phyloP scores from a whole-genome alignment of 2,329 filamentous ascomycete species.

The Alternaria brassicae region DNA sequence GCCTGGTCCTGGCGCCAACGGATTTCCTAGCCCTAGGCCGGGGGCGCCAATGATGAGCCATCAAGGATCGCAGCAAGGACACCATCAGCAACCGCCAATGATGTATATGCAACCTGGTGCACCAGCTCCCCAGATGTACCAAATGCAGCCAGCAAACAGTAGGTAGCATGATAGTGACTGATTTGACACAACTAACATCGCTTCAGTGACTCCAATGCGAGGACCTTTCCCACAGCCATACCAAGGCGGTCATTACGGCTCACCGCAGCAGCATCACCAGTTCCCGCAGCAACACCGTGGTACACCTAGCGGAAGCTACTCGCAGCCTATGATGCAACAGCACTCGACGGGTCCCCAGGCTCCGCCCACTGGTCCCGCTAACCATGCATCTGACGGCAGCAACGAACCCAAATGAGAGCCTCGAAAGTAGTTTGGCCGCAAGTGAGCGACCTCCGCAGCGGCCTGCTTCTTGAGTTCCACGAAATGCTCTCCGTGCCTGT shows the following conservation, averaged over 20 bases:
- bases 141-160: conserved; percentile 76
- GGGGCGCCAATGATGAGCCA: conserved; percentile 91
- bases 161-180: conserved; percentile 55
- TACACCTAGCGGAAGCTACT: conserved; percentile 51
- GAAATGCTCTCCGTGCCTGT: conserved; percentile 17
- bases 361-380: conserved; percentile 45
- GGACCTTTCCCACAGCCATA: conserved; percentile 50
- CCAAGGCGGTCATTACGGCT: conserved; percentile 48
- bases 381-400: conserved; percentile 42
- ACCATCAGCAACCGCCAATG: conserved; percentile 68
- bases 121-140: conserved; percentile 77
- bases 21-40: conserved; percentile 87
- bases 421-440: conserved; percentile 17
- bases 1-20: conserved; percentile 69
- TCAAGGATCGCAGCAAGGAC: conserved; percentile 91
- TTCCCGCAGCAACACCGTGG: conserved; percentile 51
- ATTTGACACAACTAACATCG: conserved; percentile 14
- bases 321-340: conserved; percentile 53
- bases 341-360: conserved; percentile 50
- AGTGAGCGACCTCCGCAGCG: conserved; percentile 13
- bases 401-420: conserved; percentile 50
- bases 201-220: conserved; percentile 50
- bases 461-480: conserved; percentile 10
- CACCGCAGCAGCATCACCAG: conserved; percentile 51
- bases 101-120: conserved; percentile 77